phyloP scores from a whole-genome alignment of 2,329 filamentous ascomycete species.

The Colletotrichum tamarilloi region DNA sequence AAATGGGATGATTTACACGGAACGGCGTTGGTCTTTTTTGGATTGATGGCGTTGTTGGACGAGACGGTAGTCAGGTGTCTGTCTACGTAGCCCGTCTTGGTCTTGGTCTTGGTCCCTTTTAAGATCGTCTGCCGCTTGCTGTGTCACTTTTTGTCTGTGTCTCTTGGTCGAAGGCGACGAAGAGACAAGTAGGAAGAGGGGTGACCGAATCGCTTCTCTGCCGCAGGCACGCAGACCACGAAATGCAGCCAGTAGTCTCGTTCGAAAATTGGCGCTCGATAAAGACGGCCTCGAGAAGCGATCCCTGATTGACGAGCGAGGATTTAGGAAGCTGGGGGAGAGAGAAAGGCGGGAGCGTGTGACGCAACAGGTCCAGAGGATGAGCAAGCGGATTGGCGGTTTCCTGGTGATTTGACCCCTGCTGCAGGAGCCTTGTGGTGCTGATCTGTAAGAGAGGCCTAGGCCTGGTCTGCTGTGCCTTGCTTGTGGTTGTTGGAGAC shows the following conservation, averaged over 20 bases:
- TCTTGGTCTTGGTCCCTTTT: neutral
- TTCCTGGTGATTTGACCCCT: slow-evolving; percentile 15
- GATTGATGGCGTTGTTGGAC: neutral
- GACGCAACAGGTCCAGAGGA: slow-evolving; percentile 26
- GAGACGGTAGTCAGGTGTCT: neutral
- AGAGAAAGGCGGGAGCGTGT: slow-evolving; percentile 1
- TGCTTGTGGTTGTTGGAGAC: slow-evolving; percentile 17
- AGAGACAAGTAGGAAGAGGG: neutral
- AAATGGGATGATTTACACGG: slow-evolving; percentile 31
- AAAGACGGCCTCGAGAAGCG: neutral
- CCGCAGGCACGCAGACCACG: neutral
- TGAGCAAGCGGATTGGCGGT: slow-evolving; percentile 22
- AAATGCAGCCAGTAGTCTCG: neutral
- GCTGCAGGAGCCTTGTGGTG: slow-evolving; percentile 24
- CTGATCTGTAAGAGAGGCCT: slow-evolving; percentile 18
- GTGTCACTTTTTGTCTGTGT: neutral
- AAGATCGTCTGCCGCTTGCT: neutral
- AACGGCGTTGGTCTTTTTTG: slow-evolving; percentile 9
- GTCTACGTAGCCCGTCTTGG: neutral
- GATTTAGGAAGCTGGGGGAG: slow-evolving; percentile 11
- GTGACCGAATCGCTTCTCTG: neutral
- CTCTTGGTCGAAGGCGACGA: neutral
- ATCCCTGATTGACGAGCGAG: slow-evolving; percentile 14
- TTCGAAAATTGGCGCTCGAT: slow-evolving; percentile 10
- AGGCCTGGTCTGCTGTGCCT: slow-evolving; percentile 17